Conservation (phyloP, 164 flowering plant species). For the Magnolia kwangsiensis region DNA sequence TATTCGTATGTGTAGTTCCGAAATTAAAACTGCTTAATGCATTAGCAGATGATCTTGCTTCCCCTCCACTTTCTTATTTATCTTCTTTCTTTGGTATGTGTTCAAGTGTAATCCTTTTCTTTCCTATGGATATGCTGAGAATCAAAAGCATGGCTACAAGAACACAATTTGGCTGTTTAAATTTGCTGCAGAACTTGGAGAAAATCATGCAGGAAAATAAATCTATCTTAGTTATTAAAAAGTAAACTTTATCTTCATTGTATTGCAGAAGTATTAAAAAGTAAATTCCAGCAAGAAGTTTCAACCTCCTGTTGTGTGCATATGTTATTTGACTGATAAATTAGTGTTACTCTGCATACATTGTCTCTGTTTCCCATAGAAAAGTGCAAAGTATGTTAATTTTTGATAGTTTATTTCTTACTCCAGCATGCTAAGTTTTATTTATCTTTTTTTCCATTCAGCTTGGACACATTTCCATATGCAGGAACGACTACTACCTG, state of each 20-base stretch:
- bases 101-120: too few relatives aligned
- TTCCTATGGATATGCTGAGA: too few relatives aligned
- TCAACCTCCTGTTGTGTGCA: not conserved
- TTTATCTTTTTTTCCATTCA: constrained; percentile 23
- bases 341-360: not conserved
- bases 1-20: too few relatives aligned
- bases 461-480: constrained; percentile 98
- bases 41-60: too few relatives aligned
- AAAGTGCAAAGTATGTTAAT: not conserved
- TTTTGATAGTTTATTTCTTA: not conserved
- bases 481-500: constrained; percentile 99
- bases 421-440: too few relatives aligned
- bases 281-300: not conserved
- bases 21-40: too few relatives aligned
- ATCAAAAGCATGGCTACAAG: too few relatives aligned
- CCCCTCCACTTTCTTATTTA: too few relatives aligned
- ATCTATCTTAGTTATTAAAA: too few relatives aligned
- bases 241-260: not conserved
- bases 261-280: not conserved
- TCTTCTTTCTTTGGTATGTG: too few relatives aligned
- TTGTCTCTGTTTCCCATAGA: not conserved
- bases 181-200: not conserved
- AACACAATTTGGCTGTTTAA: too few relatives aligned
- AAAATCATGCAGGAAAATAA: not conserved
- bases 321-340: constrained; percentile 2